These are phyloP conservation scores for Suillus tomentosus DNA, from an alignment of 768 basidiomycete species.

Conservation along the genomic window DNA sequence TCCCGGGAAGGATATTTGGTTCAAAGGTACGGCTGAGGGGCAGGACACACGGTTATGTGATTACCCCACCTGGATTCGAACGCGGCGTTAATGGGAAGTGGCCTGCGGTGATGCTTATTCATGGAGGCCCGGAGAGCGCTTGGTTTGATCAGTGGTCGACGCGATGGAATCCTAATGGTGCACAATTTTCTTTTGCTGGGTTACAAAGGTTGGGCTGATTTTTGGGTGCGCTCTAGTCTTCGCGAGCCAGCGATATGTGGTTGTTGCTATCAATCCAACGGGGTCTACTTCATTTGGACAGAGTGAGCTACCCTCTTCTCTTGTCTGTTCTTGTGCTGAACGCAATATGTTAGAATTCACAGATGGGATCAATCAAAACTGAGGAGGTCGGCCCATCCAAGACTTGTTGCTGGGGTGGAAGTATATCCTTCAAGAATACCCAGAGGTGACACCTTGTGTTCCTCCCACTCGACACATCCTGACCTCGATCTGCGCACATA, in stretches of 20 bases:
- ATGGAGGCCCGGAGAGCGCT: conserved; percentile 80
- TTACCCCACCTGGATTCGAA: conserved; percentile 80
- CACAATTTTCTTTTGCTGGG: conserved; percentile 9
- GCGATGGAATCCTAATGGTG: conserved; percentile 89
- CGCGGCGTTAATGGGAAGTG: conserved; percentile 68
- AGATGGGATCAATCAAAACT: too few relatives aligned
- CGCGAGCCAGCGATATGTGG: conserved; percentile 87
- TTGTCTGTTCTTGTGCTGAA: too few relatives aligned
- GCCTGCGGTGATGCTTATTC: conserved; percentile 81
- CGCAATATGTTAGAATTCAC: too few relatives aligned
- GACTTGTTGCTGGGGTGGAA: too few relatives aligned
- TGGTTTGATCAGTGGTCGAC: conserved; percentile 94
- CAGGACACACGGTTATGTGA: conserved; percentile 82
- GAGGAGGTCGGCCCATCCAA: too few relatives aligned
- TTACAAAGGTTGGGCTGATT: background rate
- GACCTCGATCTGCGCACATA: too few relatives aligned
- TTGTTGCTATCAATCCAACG: conserved; percentile 88
- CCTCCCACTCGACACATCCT: too few relatives aligned
- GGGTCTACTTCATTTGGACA: conserved; percentile 94
- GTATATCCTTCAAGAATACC: too few relatives aligned
- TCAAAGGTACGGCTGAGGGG: conserved; percentile 71
- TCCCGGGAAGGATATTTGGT: conserved; percentile 83
- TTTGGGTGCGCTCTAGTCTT: conserved; percentile 51
- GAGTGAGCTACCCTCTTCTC: conserved; percentile 39
- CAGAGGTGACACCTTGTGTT: too few relatives aligned